phyloP scores from a whole-genome alignment of 768 basidiomycete species.

The Leccinum rimulosum region DNA sequence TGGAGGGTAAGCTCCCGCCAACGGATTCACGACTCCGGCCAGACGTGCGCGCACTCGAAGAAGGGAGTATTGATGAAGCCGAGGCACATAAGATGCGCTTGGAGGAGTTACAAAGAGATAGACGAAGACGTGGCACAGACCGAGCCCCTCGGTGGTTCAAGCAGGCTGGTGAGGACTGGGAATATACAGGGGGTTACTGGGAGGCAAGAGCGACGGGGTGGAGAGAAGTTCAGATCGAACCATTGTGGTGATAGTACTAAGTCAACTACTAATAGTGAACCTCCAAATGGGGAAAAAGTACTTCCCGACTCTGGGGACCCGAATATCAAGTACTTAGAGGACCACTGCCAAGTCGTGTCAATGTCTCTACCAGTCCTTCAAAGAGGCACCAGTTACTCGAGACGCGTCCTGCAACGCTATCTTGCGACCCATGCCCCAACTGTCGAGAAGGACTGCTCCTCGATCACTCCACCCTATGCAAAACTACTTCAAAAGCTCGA shows the following conservation, averaged over 20 bases:
- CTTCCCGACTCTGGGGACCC: not conserved
- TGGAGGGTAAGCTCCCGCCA: constrained; percentile 61
- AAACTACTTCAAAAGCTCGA: constrained; percentile 67
- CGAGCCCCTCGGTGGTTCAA: constrained; percentile 73
- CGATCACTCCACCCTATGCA: constrained; percentile 86
- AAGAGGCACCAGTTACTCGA: constrained; percentile 10
- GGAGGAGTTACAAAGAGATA: constrained; percentile 74
- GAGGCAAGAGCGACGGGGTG: constrained; percentile 66
- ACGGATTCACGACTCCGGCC: constrained; percentile 83
- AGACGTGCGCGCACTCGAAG: constrained; percentile 80
- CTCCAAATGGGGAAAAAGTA: not conserved
- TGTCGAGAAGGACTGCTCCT: constrained; percentile 55
- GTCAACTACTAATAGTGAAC: not conserved
- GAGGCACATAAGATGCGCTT: constrained; percentile 70
- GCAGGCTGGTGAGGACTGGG: constrained; percentile 67
- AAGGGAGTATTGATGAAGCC: constrained; percentile 67
- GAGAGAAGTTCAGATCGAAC: constrained; percentile 46
- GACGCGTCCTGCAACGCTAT: constrained; percentile 24
- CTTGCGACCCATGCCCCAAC: constrained; percentile 42
- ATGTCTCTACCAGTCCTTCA: constrained; percentile 26
- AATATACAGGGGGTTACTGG: constrained; percentile 82
- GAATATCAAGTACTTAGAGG: not conserved
- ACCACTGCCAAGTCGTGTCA: not conserved
- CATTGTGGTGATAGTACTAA: constrained; percentile 53
- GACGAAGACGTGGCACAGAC: constrained; percentile 61